phyloP scores from a whole-genome alignment of 2,329 filamentous ascomycete genomes.

The Ophiobolus disseminans region DNA sequence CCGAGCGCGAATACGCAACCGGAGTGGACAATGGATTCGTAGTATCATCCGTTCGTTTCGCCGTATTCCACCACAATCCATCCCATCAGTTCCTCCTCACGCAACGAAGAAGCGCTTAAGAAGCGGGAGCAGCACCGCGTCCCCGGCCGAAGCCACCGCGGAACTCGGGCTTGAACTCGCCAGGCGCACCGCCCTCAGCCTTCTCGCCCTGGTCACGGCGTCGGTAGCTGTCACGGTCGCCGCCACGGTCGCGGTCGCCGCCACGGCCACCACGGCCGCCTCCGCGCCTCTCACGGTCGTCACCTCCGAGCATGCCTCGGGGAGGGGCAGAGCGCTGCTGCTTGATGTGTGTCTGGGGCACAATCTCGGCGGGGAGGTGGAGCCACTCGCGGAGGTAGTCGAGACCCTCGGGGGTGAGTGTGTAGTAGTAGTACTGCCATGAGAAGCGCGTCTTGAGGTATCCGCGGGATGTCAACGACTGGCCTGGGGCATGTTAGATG shows the following conservation, averaged over 20 bases:
- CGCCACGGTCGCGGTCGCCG: constrained; percentile 70
- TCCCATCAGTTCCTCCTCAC: constrained; percentile 34
- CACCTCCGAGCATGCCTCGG: constrained; percentile 91
- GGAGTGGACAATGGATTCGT: constrained; percentile 43
- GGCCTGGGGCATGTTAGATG: constrained; percentile 53
- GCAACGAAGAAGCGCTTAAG: constrained; percentile 38
- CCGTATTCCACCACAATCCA: constrained; percentile 43
- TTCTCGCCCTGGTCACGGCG: constrained; percentile 74
- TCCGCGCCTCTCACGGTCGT: constrained; percentile 83
- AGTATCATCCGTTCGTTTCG: constrained; percentile 50
- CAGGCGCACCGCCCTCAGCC: constrained; percentile 48
- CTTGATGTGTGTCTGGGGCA: constrained; percentile 99
- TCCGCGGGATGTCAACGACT: constrained; percentile 97
- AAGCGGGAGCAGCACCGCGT: constrained; percentile 48
- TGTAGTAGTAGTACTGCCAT: constrained; percentile 84
- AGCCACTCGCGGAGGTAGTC: constrained; percentile 99
- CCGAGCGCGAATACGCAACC: constrained; percentile 30
- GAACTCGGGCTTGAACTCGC: constrained; percentile 54
- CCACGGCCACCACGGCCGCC: constrained; percentile 68
- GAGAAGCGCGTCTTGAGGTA: constrained; percentile 99
- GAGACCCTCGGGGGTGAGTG: constrained; percentile 98
- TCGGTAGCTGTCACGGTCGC: constrained; percentile 83
- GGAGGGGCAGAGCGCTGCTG: constrained; percentile 98
- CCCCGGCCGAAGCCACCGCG: constrained; percentile 53
- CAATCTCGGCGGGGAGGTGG: constrained; percentile 98